Percentiles rank a stretch among this genome's conserved stretches.
Evolutionary conservation across 441 rosid species (phyloP).

Genomic region (Monsonia emarginata): DNA sequence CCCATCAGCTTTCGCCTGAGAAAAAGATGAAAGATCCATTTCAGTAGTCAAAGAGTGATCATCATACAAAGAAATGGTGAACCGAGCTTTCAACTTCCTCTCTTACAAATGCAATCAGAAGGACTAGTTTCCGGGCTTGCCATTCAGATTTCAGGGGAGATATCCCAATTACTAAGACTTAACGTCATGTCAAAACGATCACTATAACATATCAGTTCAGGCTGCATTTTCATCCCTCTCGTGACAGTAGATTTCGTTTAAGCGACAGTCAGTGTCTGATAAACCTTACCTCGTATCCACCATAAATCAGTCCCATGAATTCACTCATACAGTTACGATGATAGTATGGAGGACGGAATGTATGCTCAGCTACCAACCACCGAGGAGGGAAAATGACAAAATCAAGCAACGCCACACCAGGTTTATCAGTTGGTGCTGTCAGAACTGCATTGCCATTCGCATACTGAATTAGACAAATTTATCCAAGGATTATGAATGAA

Average conservation of each 20-base stretch:
- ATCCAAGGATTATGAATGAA: not conserved
- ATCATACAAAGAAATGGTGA: not conserved
- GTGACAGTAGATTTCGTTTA: not conserved
- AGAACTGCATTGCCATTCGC: constrained; percentile 45
- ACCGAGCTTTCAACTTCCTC: not conserved
- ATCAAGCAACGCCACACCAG: constrained; percentile 89
- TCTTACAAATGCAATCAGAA: not conserved
- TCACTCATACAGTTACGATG: constrained; percentile 99
- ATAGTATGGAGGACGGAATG: constrained; percentile 88
- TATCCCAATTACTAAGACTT: not conserved
- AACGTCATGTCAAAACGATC: not conserved
- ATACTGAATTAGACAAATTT: constrained; percentile 6
- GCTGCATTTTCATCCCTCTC: not conserved
- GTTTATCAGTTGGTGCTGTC: constrained; percentile 94
- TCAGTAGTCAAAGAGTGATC: not conserved
- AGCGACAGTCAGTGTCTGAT: not conserved
- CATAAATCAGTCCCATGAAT: constrained; percentile 84
- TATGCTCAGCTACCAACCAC: constrained; percentile 94
- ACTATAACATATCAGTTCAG: not conserved
- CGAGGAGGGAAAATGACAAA: constrained; percentile 90
- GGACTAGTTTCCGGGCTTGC: not conserved
- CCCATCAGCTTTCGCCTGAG: constrained; percentile 91
- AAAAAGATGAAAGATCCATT: constrained; percentile 12
- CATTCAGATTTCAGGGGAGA: not conserved
- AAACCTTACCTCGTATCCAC: constrained; percentile 73